Evolutionary conservation across 1,284 basidiomycete species (phyloP).

Genomic region (Naganishia liquefaciens): DNA sequence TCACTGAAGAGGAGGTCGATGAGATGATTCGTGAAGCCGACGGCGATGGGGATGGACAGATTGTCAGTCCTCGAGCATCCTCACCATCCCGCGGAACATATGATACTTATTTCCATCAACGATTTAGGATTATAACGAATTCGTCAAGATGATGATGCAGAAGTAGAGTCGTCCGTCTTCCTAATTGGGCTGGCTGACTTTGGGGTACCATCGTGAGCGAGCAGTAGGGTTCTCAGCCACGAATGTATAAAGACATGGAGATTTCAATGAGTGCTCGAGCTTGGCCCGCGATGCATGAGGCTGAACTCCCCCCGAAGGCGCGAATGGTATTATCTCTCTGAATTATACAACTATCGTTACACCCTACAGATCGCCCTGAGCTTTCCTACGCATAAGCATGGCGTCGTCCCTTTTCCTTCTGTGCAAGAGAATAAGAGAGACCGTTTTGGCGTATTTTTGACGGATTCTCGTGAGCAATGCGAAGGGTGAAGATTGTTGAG

Average conservation of each 20-base stretch:
- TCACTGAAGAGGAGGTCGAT: slow-evolving; percentile 88
- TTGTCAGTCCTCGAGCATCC: slow-evolving; percentile 49
- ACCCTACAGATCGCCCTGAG: no score
- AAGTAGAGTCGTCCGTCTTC: slow-evolving; percentile 13
- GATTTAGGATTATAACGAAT: slow-evolving; percentile 56
- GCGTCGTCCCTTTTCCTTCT: slow-evolving; percentile 39
- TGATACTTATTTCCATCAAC: no score
- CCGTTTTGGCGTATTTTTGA: slow-evolving; percentile 42
- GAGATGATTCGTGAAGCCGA: slow-evolving; percentile 99
- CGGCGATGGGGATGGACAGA: slow-evolving; percentile 88
- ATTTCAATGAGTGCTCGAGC: no score
- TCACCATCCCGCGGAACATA: background rate
- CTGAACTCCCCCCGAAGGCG: no score
- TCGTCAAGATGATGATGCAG: slow-evolving; percentile 59
- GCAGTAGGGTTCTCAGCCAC: no score
- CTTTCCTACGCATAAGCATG: background rate
- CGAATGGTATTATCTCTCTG: no score
- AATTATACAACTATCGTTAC: background rate
- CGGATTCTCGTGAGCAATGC: slow-evolving; percentile 43
- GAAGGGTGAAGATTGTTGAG: slow-evolving; percentile 36
- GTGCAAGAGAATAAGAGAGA: slow-evolving; percentile 46
- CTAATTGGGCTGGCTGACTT: background rate
- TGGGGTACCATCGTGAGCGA: no score
- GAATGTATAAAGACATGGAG: background rate
- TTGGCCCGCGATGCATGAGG: no score